A percentile compares a stretch with the other conserved stretches of the same genome.
Evolutionary conservation across 2,329 filamentous ascomycete species (phyloP).

Genomic region (Colletotrichum acutatum): DNA sequence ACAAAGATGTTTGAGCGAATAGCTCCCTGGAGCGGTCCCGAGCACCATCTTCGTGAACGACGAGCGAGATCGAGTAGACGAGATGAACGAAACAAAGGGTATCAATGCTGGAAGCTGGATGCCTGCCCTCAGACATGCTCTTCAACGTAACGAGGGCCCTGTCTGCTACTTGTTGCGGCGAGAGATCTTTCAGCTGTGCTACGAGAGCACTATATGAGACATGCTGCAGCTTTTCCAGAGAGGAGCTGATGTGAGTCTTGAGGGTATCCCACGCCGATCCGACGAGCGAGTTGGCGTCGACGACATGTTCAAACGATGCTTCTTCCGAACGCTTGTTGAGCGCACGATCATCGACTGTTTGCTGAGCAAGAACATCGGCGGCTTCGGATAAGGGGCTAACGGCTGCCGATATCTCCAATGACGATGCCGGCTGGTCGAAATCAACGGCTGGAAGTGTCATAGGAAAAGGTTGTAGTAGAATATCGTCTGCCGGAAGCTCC

Average conservation of each 20-base stretch:
- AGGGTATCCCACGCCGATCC: conserved; percentile 57
- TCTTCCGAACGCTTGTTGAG: neutral
- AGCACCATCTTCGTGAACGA: conserved; percentile 56
- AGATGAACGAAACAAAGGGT: conserved; percentile 64
- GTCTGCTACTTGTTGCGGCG: conserved; percentile 50
- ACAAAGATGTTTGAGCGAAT: conserved; percentile 59
- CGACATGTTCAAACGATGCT: conserved; percentile 38
- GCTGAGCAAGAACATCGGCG: conserved; percentile 50
- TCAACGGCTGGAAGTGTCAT: conserved; percentile 42
- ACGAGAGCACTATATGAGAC: conserved; percentile 55
- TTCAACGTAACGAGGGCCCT: conserved; percentile 55
- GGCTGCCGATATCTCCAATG: conserved; percentile 47
- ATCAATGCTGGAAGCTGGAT: conserved; percentile 52
- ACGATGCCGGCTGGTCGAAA: conserved; percentile 50
- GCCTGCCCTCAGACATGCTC: conserved; percentile 51
- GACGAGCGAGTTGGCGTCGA: conserved; percentile 53
- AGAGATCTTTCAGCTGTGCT: conserved; percentile 51
- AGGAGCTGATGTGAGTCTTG: conserved; percentile 57
- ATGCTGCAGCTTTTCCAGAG: conserved; percentile 54
- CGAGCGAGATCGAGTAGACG: conserved; percentile 60
- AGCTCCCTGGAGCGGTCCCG: conserved; percentile 49
- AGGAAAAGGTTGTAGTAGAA: conserved; percentile 45
- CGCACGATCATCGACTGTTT: conserved; percentile 22
- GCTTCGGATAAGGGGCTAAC: conserved; percentile 48
- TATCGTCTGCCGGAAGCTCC: conserved; percentile 57